These are phyloP conservation scores for Cladosporium halotolerans DNA, from an alignment of 2,329 filamentous ascomycete species.

Conservation along the genomic window DNA sequence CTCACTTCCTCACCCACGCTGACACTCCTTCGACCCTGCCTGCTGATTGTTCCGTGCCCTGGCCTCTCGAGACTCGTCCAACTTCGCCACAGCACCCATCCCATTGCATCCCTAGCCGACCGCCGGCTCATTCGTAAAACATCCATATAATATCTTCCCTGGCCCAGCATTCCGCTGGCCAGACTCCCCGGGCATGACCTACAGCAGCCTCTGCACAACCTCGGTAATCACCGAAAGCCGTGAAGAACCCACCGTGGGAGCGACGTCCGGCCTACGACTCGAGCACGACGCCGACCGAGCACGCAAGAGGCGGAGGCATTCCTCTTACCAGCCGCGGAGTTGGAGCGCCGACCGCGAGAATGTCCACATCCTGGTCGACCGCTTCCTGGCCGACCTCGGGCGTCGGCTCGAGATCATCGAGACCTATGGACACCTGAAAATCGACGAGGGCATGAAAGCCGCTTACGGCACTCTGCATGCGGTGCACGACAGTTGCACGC, in stretches of 20 bases:
- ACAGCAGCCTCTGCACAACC: constrained; percentile 6
- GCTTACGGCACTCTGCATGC: constrained; percentile 81
- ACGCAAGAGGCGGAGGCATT: constrained; percentile 39
- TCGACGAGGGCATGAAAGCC: constrained; percentile 76
- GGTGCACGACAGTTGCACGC: constrained; percentile 80
- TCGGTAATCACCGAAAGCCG: constrained; percentile 27
- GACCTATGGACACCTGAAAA: constrained; percentile 72
- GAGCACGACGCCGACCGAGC: constrained; percentile 32
- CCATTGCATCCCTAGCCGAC: no score
- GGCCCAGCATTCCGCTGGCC: background rate
- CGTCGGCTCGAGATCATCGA: constrained; percentile 82
- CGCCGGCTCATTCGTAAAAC: no score
- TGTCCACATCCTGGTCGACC: constrained; percentile 53
- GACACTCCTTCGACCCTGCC: no score
- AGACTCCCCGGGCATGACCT: background rate
- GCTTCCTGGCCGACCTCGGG: constrained; percentile 80
- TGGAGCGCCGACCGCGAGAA: constrained; percentile 44
- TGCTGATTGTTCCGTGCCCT: no score
- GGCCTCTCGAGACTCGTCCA: no score
- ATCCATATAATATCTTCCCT: no score
- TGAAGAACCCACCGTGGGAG: constrained; percentile 39
- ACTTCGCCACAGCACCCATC: no score
- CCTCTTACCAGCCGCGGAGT: constrained; percentile 39
- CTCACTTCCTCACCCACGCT: no score
- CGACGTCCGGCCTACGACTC: constrained; percentile 29